phyloP scores from a whole-genome alignment of 2,329 filamentous ascomycete species.

The Diplocarpon mali region DNA sequence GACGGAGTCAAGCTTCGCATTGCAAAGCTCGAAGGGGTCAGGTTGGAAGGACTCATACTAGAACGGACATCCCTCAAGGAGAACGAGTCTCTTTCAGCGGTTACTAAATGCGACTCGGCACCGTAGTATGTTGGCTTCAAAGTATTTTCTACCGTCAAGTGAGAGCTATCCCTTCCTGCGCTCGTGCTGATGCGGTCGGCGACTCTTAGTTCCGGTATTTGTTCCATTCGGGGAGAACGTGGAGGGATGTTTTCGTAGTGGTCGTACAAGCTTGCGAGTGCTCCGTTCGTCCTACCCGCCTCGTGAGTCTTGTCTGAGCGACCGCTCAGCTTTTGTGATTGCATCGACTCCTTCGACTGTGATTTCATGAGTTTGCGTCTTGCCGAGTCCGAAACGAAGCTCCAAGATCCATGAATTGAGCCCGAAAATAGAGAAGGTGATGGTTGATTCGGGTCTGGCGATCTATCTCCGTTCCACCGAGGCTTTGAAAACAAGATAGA shows the following conservation, averaged over 20 bases:
- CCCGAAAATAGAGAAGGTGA: constrained; percentile 14
- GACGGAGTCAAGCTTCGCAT: constrained; percentile 1
- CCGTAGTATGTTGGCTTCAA: neutral
- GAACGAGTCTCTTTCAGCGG: constrained; percentile 12
- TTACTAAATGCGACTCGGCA: neutral
- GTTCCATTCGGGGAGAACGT: constrained; percentile 16
- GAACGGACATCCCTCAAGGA: constrained; percentile 24
- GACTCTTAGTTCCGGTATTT: constrained; percentile 21
- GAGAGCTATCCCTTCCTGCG: neutral
- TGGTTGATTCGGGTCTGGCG: constrained; percentile 7
- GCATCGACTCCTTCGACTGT: constrained; percentile 22
- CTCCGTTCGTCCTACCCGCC: constrained; percentile 9
- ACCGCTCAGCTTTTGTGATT: constrained; percentile 18
- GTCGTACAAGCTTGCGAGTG: constrained; percentile 18
- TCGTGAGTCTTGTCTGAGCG: constrained; percentile 16
- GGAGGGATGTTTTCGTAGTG: constrained; percentile 20
- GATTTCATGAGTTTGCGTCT: constrained; percentile 19
- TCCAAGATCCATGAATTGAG: constrained; percentile 11
- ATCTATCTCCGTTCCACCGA: constrained; percentile 12
- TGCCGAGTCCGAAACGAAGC: constrained; percentile 2
- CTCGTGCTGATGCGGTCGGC: constrained; percentile 1
- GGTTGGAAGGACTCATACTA: constrained; percentile 9
- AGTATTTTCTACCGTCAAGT: neutral
- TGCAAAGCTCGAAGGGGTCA: neutral
- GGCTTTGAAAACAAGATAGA: constrained; percentile 24